Evolutionary conservation across 768 basidiomycete genomes (phyloP).

Genomic region (Pleurotus pulmonarius): DNA sequence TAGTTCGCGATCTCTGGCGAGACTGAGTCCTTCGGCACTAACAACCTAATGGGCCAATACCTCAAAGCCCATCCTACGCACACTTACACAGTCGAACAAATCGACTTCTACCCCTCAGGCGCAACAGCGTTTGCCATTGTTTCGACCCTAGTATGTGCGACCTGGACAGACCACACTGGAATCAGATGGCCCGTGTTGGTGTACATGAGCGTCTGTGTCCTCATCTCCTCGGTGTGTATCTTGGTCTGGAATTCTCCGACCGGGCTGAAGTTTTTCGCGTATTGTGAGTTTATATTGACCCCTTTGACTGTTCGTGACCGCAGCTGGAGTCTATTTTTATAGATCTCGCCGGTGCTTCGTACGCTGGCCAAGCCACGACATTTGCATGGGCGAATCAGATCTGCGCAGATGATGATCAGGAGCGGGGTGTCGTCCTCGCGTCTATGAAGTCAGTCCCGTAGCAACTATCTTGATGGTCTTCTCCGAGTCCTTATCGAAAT

Average conservation of each 20-base stretch:
- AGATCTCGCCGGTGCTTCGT: slow-evolving; percentile 65
- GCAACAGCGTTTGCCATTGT: slow-evolving; percentile 62
- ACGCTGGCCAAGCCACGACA: slow-evolving; percentile 73
- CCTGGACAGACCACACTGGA: slow-evolving; percentile 57
- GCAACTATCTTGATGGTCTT: too few relatives aligned
- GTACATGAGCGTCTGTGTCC: slow-evolving; percentile 55
- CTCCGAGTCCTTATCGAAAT: neutral
- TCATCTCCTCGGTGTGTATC: slow-evolving; percentile 52
- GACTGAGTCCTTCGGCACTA: slow-evolving; percentile 65
- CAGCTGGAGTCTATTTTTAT: neutral
- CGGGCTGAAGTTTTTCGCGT: slow-evolving; percentile 72
- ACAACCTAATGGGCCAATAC: slow-evolving; percentile 74
- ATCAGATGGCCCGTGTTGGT: slow-evolving; percentile 64
- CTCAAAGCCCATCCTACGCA: slow-evolving; percentile 47
- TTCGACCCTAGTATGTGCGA: slow-evolving; percentile 59
- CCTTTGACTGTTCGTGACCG: too few relatives aligned
- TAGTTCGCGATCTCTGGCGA: slow-evolving; percentile 67
- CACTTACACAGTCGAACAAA: slow-evolving; percentile 61
- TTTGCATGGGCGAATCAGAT: slow-evolving; percentile 85
- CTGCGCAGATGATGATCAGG: slow-evolving; percentile 66
- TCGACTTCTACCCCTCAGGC: slow-evolving; percentile 59
- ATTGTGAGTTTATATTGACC: slow-evolving; percentile 41
- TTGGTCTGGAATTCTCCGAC: slow-evolving; percentile 58
- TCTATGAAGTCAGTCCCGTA: slow-evolving; percentile 60
- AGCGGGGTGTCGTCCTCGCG: slow-evolving; percentile 65